Conservation (phyloP, 1,284 basidiomycete genomes). For the Fomitopsis betulina region DNA sequence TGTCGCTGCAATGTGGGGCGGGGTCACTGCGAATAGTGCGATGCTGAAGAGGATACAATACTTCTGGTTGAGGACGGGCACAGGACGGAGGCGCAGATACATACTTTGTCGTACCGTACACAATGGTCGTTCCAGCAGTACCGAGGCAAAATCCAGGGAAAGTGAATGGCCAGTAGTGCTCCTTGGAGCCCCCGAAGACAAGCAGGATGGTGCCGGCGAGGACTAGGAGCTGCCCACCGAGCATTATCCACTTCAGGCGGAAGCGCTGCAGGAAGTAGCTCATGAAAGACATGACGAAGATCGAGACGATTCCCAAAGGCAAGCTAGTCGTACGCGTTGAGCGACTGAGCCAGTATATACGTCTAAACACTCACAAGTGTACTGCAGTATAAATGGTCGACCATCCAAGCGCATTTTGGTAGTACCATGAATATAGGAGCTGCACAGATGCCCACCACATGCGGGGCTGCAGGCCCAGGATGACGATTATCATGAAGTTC, state of each 20-base stretch:
- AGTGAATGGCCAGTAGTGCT: constrained; percentile 17
- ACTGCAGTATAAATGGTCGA: constrained; percentile 12
- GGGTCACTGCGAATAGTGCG: constrained; percentile 18
- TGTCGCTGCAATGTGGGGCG: constrained; percentile 16
- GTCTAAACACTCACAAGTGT: constrained; percentile 12
- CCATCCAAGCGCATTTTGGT: constrained; percentile 13
- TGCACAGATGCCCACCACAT: constrained; percentile 15
- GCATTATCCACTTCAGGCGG: constrained; percentile 12
- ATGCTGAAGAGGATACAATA: constrained; percentile 9
- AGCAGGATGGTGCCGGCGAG: constrained; percentile 10
- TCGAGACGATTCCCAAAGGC: constrained; percentile 10
- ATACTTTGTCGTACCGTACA: constrained; percentile 16
- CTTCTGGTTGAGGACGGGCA: not conserved
- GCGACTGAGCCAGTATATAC: not conserved
- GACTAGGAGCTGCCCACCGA: constrained; percentile 10
- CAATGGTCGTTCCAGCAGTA: constrained; percentile 16
- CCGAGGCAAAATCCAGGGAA: constrained; percentile 23
- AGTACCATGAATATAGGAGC: constrained; percentile 10
- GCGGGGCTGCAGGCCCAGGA: constrained; percentile 11
- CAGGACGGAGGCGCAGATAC: not conserved
- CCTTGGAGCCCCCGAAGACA: constrained; percentile 11
- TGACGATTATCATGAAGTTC: constrained; percentile 15
- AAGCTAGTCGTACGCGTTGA: constrained; percentile 1
- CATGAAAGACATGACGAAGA: constrained; percentile 2
- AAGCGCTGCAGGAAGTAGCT: not conserved